Evolutionary conservation across 805 yeast genomes (phyloP).

Genomic region (Helenozyma baotianmanensis): DNA sequence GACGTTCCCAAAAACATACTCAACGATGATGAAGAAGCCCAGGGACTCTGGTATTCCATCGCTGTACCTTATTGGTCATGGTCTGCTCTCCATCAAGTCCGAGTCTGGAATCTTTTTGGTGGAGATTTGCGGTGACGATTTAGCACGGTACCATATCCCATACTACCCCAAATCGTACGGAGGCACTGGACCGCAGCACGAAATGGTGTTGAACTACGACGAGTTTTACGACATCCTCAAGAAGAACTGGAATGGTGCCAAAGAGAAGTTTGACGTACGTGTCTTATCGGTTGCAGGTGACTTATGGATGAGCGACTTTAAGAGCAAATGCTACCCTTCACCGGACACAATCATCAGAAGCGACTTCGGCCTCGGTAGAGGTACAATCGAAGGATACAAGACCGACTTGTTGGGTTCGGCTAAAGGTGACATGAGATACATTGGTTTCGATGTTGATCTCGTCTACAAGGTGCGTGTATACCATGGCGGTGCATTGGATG

Average conservation of each 20-base stretch:
- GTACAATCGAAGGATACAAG: conserved; percentile 34
- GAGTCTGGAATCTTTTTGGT: conserved; percentile 68
- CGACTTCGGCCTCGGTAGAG: conserved; percentile 43
- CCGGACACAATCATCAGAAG: conserved; percentile 19
- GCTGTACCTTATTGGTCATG: conserved; percentile 18
- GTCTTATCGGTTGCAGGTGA: conserved; percentile 59
- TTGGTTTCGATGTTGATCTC: conserved; percentile 28
- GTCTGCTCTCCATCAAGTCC: conserved; percentile 40
- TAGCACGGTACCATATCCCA: conserved; percentile 56
- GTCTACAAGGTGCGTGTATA: conserved; percentile 58
- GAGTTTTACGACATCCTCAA: conserved; percentile 29
- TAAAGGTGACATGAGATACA: conserved; percentile 14
- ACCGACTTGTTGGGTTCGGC: conserved; percentile 30
- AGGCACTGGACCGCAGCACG: conserved; percentile 58
- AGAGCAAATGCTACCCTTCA: conserved; percentile 16
- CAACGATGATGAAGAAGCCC: conserved; percentile 23
- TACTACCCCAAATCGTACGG: conserved; percentile 52
- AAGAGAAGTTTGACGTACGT: conserved; percentile 44
- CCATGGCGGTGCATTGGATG: conserved; percentile 79
- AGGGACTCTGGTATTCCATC: conserved; percentile 17
- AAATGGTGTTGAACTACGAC: conserved; percentile 45
- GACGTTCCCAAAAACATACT: conserved; percentile 31
- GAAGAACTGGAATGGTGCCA: conserved; percentile 21
- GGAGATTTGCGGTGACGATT: conserved; percentile 59
- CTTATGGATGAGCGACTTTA: conserved; percentile 51